Base-by-base conservation (phyloP, 179 eudicot species). In the Patellifolia procumbens region DNA sequence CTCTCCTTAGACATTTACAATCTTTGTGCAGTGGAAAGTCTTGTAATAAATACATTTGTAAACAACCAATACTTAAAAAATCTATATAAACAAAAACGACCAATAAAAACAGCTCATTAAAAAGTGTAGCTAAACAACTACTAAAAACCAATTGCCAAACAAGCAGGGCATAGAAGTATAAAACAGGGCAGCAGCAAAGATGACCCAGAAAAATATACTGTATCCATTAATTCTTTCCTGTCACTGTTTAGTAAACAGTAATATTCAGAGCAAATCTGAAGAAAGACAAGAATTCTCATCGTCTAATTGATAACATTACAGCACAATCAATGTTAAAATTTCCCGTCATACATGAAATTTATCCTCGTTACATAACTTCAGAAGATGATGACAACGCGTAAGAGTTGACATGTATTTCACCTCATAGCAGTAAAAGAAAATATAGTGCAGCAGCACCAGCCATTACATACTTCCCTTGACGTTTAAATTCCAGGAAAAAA, bases 401-500 rank as follows among this genome's bases (percentile, higher is more conserved):
- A 42, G 28, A 72, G 73, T 73, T 55, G 62, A 31, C 77, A 63
- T 48, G 31, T 22, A 74, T 24, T n/a, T 63, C 78, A 73, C 67
- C 69, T 67, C 67, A 17, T 31, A 22, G 59, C 29, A 15, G 45
- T 62, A 49, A 35, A 52, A 15, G 45, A 72, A 49, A 35, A 52
- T 22, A 26, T 2, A 2, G 29, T 43, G 79, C 58, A n/a, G 10
- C 74, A 69, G 53, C n/a, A n/a, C n/a, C 19, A 19, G 55, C 68
- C 32, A 20, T 0, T 13, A 64, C 55, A 74, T 42, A 48, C 13
- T 7, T 73, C 13, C 20, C 58, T 43, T 37, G 49, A 35, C 55
- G 42, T 55, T 17, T 42, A n/a, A n/a, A n/a, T n/a, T n/a, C 46
- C 53, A 34, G 22, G 32, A 60, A 2, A 11, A 26, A 62, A 59